Evolutionary conservation across 2,329 filamentous ascomycete genomes (phyloP), one percentile per base, ranked within the genome.

Genomic region (Colletotrichum sp.): DNA sequence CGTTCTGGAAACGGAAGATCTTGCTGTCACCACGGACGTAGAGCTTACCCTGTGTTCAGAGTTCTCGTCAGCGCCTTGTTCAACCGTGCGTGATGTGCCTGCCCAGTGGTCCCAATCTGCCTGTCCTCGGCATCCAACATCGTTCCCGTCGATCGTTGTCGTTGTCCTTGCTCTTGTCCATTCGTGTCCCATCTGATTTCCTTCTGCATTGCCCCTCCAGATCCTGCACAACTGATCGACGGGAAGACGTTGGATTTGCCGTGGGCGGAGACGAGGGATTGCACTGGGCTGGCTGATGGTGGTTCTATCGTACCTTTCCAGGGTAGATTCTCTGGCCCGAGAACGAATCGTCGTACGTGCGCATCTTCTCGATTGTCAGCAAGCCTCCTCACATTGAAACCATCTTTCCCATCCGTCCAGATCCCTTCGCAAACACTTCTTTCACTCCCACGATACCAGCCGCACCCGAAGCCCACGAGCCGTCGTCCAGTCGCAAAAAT

Each of bases 1-100:
- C 96, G 91, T 98, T 98, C 91, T 98, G 96, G 95, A 99, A 99
- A 88, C 97, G 96, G 95, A 99, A 99, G 92, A 99, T 93, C 93
- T 99, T 99, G 96, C 95, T 98, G 93, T 99, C 97, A 87, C 96
- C 96, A 90, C 97, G 96, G 93, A 99, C 92, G 92, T 96, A 99
- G 91, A 99, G 95, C 93, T 99, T 99, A 92, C 97, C 97, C 97
- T 99, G 87, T 86, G 85, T 67, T 72, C 69, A 77, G 77, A 78
- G 67, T 69, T 32, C 77, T 64, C 63, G 80, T 85, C 80, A 85
- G 84, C 70, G 30, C 62, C 69, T 68, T 39, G 63, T 44, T 39
- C 39, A 49, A 49, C 32, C 25, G 76, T 76, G 39, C 39, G 19
- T 76, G 34, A 27, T 39, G 22, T 63, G 22, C 39, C 39, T 49